Percentiles rank a stretch among this genome's conserved stretches.
phyloP scores from a whole-genome alignment of 352 stramenopile species.

The Pythium guiyangense region DNA sequence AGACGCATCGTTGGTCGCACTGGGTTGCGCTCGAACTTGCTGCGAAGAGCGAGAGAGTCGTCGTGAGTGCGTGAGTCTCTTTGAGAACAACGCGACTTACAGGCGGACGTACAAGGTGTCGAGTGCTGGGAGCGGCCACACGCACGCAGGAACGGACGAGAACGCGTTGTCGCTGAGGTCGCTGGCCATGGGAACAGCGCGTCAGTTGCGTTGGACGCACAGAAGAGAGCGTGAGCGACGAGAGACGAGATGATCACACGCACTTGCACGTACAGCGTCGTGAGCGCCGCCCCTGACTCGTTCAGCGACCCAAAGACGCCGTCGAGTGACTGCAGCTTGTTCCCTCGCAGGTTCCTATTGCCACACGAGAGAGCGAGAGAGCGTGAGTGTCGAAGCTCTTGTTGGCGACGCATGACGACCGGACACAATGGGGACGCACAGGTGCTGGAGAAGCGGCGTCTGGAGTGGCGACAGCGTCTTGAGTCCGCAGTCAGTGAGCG shows the following conservation, averaged over 20 bases:
- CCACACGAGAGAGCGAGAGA: background rate
- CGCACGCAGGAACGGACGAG: slow-evolving; percentile 1
- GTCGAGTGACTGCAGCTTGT: slow-evolving; percentile 5
- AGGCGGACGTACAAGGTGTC: slow-evolving; percentile 8
- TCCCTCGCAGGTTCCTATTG: slow-evolving; percentile 5
- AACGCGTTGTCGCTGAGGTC: slow-evolving; percentile 9
- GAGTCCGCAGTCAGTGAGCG: slow-evolving; percentile 4
- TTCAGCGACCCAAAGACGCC: background rate
- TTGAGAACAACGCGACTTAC: background rate
- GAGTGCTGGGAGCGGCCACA: slow-evolving; percentile 3
- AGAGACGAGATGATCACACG: background rate
- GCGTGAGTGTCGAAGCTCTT: background rate
- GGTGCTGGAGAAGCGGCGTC: background rate
- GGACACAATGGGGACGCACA: background rate
- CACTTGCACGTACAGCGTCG: slow-evolving; percentile 1
- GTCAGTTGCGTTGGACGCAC: background rate
- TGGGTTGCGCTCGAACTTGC: slow-evolving; percentile 8
- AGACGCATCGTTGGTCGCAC: slow-evolving; percentile 1
- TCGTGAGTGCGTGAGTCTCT: background rate
- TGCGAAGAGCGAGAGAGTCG: background rate
- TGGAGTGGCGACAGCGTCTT: background rate
- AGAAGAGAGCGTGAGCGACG: background rate
- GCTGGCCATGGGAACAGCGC: background rate
- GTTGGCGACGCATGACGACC: too few relatives aligned
- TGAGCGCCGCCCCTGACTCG: background rate